Evolutionary conservation across 768 basidiomycete species (phyloP).

Genomic region (Termitomyces sp.): DNA sequence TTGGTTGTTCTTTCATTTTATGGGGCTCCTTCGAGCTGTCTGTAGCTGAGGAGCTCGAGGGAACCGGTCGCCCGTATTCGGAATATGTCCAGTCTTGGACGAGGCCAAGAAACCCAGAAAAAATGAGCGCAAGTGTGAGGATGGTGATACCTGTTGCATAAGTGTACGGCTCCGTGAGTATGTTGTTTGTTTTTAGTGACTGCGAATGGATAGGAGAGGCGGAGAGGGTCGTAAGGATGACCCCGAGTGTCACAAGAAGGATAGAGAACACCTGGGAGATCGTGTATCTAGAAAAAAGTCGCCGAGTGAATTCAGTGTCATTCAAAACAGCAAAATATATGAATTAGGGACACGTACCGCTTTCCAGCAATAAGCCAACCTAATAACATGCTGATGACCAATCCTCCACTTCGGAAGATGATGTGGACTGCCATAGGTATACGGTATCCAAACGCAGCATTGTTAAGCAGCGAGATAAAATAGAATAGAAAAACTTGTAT

Average conservation of each 20-base stretch:
- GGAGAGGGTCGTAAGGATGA: slow-evolving; percentile 77
- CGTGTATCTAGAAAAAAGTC: slow-evolving; percentile 45
- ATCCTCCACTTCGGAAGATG: slow-evolving; percentile 85
- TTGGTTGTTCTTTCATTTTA: slow-evolving; percentile 1
- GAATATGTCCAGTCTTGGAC: slow-evolving; percentile 78
- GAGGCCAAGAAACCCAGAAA: slow-evolving; percentile 79
- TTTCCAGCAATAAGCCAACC: slow-evolving; percentile 66
- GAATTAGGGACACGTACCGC: slow-evolving; percentile 34
- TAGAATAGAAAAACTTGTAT: slow-evolving; percentile 82
- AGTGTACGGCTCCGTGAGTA: slow-evolving; percentile 22
- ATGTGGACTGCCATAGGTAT: slow-evolving; percentile 94
- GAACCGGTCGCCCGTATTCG: slow-evolving; percentile 26
- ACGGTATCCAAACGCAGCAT: slow-evolving; percentile 80
- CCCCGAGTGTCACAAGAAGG: slow-evolving; percentile 73
- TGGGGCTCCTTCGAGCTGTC: not conserved
- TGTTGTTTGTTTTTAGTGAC: slow-evolving; percentile 5
- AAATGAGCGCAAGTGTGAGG: slow-evolving; percentile 68
- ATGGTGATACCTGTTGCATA: slow-evolving; percentile 73
- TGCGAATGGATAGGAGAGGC: slow-evolving; percentile 41
- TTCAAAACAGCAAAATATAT: no score
- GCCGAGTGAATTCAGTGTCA: not conserved
- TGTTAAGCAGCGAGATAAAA: slow-evolving; percentile 76
- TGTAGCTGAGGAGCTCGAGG: slow-evolving; percentile 5
- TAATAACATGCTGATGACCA: slow-evolving; percentile 78
- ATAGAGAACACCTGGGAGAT: slow-evolving; percentile 65